Evolutionary conservation across 441 rosid genomes (phyloP).

Genomic region (Melianthus villosus): DNA sequence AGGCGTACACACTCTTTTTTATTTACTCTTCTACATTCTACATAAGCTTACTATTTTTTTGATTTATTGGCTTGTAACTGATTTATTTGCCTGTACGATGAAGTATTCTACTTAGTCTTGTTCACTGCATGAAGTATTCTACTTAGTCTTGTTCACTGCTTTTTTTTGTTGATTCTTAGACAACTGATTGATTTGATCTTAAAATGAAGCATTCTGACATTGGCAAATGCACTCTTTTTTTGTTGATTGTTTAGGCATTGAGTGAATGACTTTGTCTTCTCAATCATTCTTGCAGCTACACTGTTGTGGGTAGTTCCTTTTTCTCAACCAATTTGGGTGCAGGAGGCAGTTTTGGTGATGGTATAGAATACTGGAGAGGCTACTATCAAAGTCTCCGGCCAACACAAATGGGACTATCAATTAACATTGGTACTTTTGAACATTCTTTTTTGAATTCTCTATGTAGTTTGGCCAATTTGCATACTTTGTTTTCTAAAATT

Average conservation of each 20-base stretch:
- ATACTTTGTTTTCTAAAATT: no score
- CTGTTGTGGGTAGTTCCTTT: neutral
- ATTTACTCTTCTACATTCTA: neutral
- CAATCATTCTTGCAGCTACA: no score
- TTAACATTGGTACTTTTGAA: conserved; percentile 9
- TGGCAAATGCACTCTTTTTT: no score
- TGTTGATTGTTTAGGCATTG: no score
- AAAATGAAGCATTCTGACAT: neutral
- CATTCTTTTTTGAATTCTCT: neutral
- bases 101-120: no score
- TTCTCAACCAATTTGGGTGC: neutral
- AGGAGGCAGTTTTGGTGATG: conserved; percentile 1
- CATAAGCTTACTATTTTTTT: neutral
- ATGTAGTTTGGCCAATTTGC: no score
- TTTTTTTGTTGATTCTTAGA: no score
- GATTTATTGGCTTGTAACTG: neutral
- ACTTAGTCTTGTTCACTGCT: no score
- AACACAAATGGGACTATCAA: conserved; percentile 11
- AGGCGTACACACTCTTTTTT: no score
- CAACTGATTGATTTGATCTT: no score
- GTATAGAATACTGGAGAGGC: conserved; percentile 9
- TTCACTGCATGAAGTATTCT: neutral
- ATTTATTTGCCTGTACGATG: no score
- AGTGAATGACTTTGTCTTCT: no score
- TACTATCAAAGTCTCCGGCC: conserved; percentile 10